A percentile compares a stretch with the other conserved stretches of the same genome.
phyloP scores from a whole-genome alignment of 164 flowering plant genomes.

The Tetrastigma voinierianum region DNA sequence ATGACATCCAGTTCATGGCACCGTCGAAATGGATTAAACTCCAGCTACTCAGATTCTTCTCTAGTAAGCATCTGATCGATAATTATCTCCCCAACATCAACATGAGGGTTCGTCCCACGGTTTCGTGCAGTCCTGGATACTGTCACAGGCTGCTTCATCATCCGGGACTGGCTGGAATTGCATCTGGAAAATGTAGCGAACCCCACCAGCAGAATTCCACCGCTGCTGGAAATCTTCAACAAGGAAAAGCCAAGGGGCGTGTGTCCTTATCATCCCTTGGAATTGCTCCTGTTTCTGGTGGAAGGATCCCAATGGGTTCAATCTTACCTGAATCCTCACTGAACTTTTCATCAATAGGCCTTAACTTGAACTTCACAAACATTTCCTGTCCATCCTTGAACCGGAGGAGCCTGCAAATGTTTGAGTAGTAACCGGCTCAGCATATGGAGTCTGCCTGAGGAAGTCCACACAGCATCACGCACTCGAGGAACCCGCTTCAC shows the following conservation, averaged over 20 bases:
- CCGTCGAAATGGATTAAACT: constrained; percentile 65
- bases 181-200: constrained; percentile 61
- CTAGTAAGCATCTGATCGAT: constrained; percentile 46
- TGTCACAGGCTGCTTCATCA: constrained; percentile 39
- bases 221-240: constrained; percentile 62
- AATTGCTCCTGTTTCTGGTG: constrained; percentile 84
- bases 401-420: constrained; percentile 55
- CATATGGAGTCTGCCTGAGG: constrained; percentile 49
- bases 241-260: constrained; percentile 65
- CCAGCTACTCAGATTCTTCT: constrained; percentile 58
- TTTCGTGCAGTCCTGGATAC: constrained; percentile 64
- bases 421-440: constrained; percentile 69
- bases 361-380: constrained; percentile 65
- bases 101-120: constrained; percentile 71
- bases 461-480: constrained; percentile 74
- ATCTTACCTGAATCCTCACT: constrained; percentile 66
- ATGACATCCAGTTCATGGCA: constrained; percentile 63
- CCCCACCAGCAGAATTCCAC: constrained; percentile 45
- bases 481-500: constrained; percentile 64
- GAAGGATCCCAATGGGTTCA: constrained; percentile 66
- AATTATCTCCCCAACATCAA: constrained; percentile 50
- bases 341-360: constrained; percentile 52
- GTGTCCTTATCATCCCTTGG: constrained; percentile 54
- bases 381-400: constrained; percentile 58
- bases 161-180: constrained; percentile 54